Evolutionary conservation across 306 rosid species (phyloP), one percentile per base, ranked within the genome.

Genomic region (Fagus crenata): DNA sequence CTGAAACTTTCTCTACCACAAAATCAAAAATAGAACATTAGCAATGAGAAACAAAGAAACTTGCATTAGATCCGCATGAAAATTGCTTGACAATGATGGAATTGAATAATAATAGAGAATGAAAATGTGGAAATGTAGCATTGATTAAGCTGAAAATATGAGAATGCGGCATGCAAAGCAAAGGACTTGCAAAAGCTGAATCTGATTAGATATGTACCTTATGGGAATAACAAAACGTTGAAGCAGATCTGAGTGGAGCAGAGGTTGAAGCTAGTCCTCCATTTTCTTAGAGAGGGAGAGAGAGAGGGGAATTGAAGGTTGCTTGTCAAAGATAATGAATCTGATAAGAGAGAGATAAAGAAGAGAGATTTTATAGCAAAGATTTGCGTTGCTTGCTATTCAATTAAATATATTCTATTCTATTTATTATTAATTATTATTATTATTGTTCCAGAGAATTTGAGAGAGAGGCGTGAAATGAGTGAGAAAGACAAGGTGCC

Each of bases 131-230:
- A 67, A 67, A 67, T n/a, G 31, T 6, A 39, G 71, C 14, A 15
- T 6, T 14, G 42, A 37, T 65, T 39, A 1, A 67, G 71, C 51
- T 67, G 51, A 28, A 67, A 67, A 39, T 67, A 32, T 43, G 15
- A 67, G 49, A n/a, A 6, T 67, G 2, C 6, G 9, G 1, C 31
- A 8, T 9, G 12, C 40, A 60, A 7, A 7, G 11, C 59, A 31
- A 70, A 28, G 49, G 33, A 58, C 77, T 41, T 5, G 7, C 4
- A 60, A 12, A n/a, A 49, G 46, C 36, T 60, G 86, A 82, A 61
- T 15, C 49, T 7, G 31, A 36, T 83, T 67, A 67, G 11, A 51
- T 2, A 18, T 46, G 41, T 64, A 90, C 90, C 96, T 81, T 33
- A 36, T 35, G 14, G 22, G 51, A 33, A 8, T 40, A 41, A 4